Conservation (phyloP, 1,284 basidiomycete genomes). For the Boletus semigastroideus region DNA sequence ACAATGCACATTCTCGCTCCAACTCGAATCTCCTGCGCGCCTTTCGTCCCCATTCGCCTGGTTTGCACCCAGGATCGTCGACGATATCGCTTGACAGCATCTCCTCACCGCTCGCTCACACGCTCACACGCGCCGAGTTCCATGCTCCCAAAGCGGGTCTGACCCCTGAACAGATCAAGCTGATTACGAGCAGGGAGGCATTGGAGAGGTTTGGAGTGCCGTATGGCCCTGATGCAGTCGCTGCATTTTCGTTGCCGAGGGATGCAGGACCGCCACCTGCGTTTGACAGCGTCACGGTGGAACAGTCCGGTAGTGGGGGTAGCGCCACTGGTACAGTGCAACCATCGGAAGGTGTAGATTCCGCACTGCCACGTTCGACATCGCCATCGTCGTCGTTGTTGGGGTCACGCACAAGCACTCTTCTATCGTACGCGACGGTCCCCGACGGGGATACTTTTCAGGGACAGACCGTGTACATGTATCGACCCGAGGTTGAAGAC, state of each 20-base stretch:
- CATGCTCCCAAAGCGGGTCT: slow-evolving; percentile 48
- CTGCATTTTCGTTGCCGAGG: slow-evolving; percentile 36
- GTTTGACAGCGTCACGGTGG: slow-evolving; percentile 17
- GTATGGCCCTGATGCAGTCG: slow-evolving; percentile 48
- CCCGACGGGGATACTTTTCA: neutral
- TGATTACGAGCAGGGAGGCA: slow-evolving; percentile 47
- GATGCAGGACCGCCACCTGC: slow-evolving; percentile 37
- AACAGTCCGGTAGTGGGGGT: neutral
- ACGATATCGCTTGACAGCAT: slow-evolving; percentile 47
- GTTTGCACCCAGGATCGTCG: slow-evolving; percentile 38
- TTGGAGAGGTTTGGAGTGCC: slow-evolving; percentile 50
- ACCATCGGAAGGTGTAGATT: neutral
- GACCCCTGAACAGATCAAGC: slow-evolving; percentile 52
- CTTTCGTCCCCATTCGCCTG: slow-evolving; percentile 20
- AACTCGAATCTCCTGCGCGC: slow-evolving; percentile 31
- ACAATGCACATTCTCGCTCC: slow-evolving; percentile 33
- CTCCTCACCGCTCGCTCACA: slow-evolving; percentile 51
- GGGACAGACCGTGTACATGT: neutral
- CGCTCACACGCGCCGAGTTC: slow-evolving; percentile 48
- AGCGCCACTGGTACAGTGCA: neutral
- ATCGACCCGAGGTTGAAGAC: slow-evolving; percentile 3
- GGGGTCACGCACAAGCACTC: slow-evolving; percentile 18
- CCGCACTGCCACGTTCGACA: neutral
- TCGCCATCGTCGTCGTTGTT: neutral
- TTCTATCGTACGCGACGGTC: slow-evolving; percentile 9